Base-by-base conservation (phyloP, 129 eudicot species). In the Pittosporum tobira region DNA sequence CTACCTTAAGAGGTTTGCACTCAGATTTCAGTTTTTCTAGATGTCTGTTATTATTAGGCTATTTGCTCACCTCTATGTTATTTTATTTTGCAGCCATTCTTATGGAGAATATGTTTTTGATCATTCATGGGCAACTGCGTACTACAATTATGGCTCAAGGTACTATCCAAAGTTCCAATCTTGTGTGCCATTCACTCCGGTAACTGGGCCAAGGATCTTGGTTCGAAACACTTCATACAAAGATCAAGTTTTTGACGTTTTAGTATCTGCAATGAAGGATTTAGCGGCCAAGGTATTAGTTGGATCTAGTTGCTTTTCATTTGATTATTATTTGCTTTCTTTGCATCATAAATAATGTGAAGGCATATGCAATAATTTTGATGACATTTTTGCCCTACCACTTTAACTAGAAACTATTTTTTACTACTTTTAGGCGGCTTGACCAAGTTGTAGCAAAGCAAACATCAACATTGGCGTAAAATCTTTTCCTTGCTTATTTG, bases 101-200 rank as follows among this genome's bases (percentile, higher is more conserved):
- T 87, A 78, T 66, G 98, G 98, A 31, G 98, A 91, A 76, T 91
- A 80, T 76, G 98, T 91, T 48, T 91, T 91, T 74, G 98, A 91
- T 71, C 89, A 91, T 81, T 83, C 98, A 53, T 91, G 98, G 98
- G 98, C 98, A 45, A 81, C 83, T 70, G 98, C 96, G 48, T 91
- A 91, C 66, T 87, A 83, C 63, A 79, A 69, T 59, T 86, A 87
- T 67, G 98, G 98, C 22, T 55, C 88, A 65, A 81, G 85, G 57
- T 91, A 91, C 70, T 91, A 91, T 70, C 98, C 98, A 59, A 91
- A 91, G 53, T 68, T 91, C 43, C 98, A 91, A 51, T 78, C 81
- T 62, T 83, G 90, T 70, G 96, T 91, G 30, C 98, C 98, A 62
- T 91, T 91, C 59, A 86, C 98, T 58, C 98, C 98, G 12, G 98